Conservation (phyloP, 2,329 filamentous ascomycete species). For the Talaromyces sp. region DNA sequence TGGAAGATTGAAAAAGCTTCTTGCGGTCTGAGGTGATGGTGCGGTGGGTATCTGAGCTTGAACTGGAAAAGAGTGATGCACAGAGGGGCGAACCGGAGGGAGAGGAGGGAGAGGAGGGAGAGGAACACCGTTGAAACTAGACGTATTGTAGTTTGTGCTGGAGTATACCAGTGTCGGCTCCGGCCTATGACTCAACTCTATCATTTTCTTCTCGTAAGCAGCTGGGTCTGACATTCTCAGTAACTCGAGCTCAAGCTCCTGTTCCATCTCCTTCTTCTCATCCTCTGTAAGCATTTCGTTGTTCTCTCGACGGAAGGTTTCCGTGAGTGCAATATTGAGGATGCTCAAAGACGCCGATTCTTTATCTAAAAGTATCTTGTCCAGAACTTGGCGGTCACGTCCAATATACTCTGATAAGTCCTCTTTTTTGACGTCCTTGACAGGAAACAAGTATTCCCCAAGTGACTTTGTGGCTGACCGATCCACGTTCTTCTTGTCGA, state of each 20-base stretch:
- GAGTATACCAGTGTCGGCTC: constrained; percentile 1
- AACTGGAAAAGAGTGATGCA: neutral
- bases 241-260: constrained; percentile 40
- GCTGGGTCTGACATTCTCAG: constrained; percentile 37
- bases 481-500: constrained; percentile 77
- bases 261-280: constrained; percentile 56
- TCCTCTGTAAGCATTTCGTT: constrained; percentile 60
- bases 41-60: neutral
- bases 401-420: constrained; percentile 55
- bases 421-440: constrained; percentile 51
- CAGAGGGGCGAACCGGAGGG: neutral
- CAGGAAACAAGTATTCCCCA: constrained; percentile 57
- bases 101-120: neutral
- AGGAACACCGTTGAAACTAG: neutral
- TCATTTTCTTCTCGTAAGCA: constrained; percentile 28
- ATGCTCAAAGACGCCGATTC: constrained; percentile 26
- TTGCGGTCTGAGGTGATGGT: neutral
- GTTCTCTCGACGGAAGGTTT: constrained; percentile 70
- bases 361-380: constrained; percentile 44
- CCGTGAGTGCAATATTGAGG: constrained; percentile 59
- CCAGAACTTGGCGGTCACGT: constrained; percentile 59
- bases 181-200: neutral
- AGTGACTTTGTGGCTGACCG: constrained; percentile 58
- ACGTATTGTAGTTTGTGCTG: neutral
- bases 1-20: constrained; percentile 7